A percentile compares a stretch with the other conserved stretches of the same genome.
These are phyloP conservation scores for Xylariaceae sp. DNA, from an alignment of 2,329 filamentous ascomycete species.

Conservation along the genomic window DNA sequence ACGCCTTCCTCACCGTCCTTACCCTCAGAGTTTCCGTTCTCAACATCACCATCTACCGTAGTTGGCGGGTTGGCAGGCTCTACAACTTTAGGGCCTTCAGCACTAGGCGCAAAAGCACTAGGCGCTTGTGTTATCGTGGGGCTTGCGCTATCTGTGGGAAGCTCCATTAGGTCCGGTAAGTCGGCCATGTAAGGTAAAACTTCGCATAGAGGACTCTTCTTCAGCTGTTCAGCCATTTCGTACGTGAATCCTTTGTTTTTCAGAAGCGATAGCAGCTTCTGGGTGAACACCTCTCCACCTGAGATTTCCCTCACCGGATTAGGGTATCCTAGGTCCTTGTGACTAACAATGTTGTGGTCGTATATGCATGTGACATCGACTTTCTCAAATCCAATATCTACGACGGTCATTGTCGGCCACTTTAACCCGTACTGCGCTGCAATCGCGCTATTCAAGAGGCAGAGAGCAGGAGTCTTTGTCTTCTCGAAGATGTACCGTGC, in stretches of 20 bases:
- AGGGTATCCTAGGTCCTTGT: slow-evolving; percentile 61
- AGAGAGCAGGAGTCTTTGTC: slow-evolving; percentile 91
- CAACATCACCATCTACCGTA: slow-evolving; percentile 40
- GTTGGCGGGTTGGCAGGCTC: slow-evolving; percentile 19
- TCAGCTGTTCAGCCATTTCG: slow-evolving; percentile 72
- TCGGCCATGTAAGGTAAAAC: slow-evolving; percentile 60
- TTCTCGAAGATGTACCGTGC: slow-evolving; percentile 97
- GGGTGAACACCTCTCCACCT: slow-evolving; percentile 87
- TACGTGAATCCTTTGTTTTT: slow-evolving; percentile 59
- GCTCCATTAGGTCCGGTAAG: slow-evolving; percentile 50
- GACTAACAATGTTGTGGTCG: slow-evolving; percentile 76
- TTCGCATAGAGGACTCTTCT: slow-evolving; percentile 68
- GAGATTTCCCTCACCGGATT: slow-evolving; percentile 54
- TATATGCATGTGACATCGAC: slow-evolving; percentile 89
- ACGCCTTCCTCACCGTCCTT: slow-evolving; percentile 68
- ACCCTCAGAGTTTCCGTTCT: slow-evolving; percentile 40
- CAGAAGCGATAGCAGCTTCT: slow-evolving; percentile 69
- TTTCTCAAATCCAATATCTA: slow-evolving; percentile 92
- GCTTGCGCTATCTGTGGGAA: slow-evolving; percentile 47
- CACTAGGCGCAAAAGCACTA: slow-evolving; percentile 14
- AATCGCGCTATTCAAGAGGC: slow-evolving; percentile 84
- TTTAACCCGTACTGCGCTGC: slow-evolving; percentile 84
- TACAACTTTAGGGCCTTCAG: slow-evolving; percentile 4
- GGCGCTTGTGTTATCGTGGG: slow-evolving; percentile 35
- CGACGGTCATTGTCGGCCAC: slow-evolving; percentile 75